phyloP scores from a whole-genome alignment of 1,139 yeast genomes.

The Suhomyces chickasaworum region DNA sequence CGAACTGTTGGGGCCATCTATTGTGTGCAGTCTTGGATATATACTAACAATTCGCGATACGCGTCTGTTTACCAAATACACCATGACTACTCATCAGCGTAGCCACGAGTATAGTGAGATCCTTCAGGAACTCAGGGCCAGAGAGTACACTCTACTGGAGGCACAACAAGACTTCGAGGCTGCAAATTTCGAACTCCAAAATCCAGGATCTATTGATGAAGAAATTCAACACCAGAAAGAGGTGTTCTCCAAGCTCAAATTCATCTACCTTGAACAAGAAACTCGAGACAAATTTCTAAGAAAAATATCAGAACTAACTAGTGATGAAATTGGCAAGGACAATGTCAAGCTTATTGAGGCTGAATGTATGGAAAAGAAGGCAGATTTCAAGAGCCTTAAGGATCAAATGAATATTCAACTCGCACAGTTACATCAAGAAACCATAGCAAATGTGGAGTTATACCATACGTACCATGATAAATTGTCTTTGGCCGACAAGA shows the following conservation, averaged over 20 bases:
- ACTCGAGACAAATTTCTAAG: constrained; percentile 61
- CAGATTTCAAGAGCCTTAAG: constrained; percentile 24
- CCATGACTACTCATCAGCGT: not conserved
- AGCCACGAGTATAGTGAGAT: constrained; percentile 1
- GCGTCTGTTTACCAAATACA: not conserved
- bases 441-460: constrained; percentile 23
- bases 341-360: constrained; percentile 23
- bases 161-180: constrained; percentile 19
- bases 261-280: constrained; percentile 67
- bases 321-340: constrained; percentile 21
- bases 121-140: not conserved
- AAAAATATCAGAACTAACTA: constrained; percentile 19
- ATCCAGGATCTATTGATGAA: constrained; percentile 32
- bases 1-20: too few relatives aligned
- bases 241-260: constrained; percentile 53
- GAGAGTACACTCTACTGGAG: constrained; percentile 13
- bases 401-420: constrained; percentile 22
- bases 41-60: not conserved
- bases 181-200: constrained; percentile 17
- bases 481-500: constrained; percentile 14
- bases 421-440: constrained; percentile 21
- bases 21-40: not conserved
- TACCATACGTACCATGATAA: constrained; percentile 20
- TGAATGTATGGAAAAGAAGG: constrained; percentile 22
- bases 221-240: constrained; percentile 39